Evolutionary conservation across 2,329 filamentous ascomycete genomes (phyloP), one percentile per base, ranked within the genome.

Genomic region (Immersiporthe knoxdaviesiana): DNA sequence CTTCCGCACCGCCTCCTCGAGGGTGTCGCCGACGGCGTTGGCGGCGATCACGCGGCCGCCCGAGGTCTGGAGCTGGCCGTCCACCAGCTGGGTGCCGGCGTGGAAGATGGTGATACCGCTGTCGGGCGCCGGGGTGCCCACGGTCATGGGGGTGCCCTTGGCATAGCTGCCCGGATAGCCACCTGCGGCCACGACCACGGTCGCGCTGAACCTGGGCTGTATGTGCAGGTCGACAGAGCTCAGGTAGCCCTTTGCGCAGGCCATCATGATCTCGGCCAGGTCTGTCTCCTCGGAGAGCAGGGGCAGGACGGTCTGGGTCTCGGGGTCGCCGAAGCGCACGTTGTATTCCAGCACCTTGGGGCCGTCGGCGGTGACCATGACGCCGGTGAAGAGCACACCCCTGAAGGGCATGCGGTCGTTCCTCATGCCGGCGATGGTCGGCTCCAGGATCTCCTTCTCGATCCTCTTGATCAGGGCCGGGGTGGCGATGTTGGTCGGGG

Each of bases 41-140:
- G 93, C 90, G 21, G 95, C 94, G 76, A 99, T 97, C 44, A 99
- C 96, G 68, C 96, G 90, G 0, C 96, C 96, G 61, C 96, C 96
- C 0, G 91, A 87, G 0, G 93, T 95, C 76, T 90, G 86, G 27
- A 98, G 84, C 72, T 89, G 84, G 24, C 81, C 83, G 47, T 88
- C 85, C 27, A 83, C 82, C 21, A 93, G 78, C 52, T 85, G 85
- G 2, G 96, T 99, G 37, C 96, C 96, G 6, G 96, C 96, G 77
- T 99, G 96, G 88, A 99, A 99, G 72, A 97, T 88, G 72, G 91
- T 89, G 72, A 87, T 91, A 71, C 84, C 82, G 64, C 79, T 79
- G n/a, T 81, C 84, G 2, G 79, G 72, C 64, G 80, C 83, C 67
- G 82, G 81, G 30, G 77, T 74, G 24, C 79, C 76, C 14, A 91